Evolutionary conservation across 2,329 filamentous ascomycete genomes (phyloP).

Genomic region (Allantophomopsis lycopodina): DNA sequence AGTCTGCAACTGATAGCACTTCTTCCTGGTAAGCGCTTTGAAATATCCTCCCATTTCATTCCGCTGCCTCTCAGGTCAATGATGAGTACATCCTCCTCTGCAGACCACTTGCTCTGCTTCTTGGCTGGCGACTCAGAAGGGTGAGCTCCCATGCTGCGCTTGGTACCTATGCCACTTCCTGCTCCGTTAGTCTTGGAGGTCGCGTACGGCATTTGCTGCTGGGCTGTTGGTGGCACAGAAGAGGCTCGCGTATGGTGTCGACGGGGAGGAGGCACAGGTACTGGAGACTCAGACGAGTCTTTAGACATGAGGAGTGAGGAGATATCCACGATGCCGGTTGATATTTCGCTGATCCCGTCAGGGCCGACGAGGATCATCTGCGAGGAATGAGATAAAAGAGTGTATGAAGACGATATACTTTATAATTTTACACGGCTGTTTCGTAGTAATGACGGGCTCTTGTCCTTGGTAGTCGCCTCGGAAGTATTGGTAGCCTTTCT

Average conservation of each 20-base stretch:
- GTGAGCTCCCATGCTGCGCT: slow-evolving; percentile 39
- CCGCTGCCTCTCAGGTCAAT: slow-evolving; percentile 80
- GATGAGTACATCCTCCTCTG: slow-evolving; percentile 85
- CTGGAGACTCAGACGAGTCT: slow-evolving; percentile 58
- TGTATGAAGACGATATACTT: not conserved
- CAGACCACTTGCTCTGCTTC: slow-evolving; percentile 94
- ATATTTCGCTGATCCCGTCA: slow-evolving; percentile 18
- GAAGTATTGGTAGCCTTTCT: too few species aligned
- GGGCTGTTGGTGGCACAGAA: slow-evolving; percentile 11
- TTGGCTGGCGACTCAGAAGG: slow-evolving; percentile 60
- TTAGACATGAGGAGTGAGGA: slow-evolving; percentile 68
- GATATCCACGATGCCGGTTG: slow-evolving; percentile 83
- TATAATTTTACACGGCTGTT: not conserved
- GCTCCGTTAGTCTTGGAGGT: slow-evolving; percentile 8
- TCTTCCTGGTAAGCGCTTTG: slow-evolving; percentile 75
- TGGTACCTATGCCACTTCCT: slow-evolving; percentile 10
- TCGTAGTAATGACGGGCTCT: too few species aligned
- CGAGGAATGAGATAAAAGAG: slow-evolving; percentile 1
- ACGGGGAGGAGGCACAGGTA: slow-evolving; percentile 26
- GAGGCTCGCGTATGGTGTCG: slow-evolving; percentile 18
- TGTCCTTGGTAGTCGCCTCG: too few species aligned
- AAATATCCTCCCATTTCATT: slow-evolving; percentile 99
- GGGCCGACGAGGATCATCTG: slow-evolving; percentile 18
- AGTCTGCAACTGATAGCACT: slow-evolving; percentile 90
- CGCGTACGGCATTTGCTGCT: slow-evolving; percentile 11